Base-by-base conservation (phyloP, 2,329 filamentous ascomycete species). In the Coniochaeta ligniaria region DNA sequence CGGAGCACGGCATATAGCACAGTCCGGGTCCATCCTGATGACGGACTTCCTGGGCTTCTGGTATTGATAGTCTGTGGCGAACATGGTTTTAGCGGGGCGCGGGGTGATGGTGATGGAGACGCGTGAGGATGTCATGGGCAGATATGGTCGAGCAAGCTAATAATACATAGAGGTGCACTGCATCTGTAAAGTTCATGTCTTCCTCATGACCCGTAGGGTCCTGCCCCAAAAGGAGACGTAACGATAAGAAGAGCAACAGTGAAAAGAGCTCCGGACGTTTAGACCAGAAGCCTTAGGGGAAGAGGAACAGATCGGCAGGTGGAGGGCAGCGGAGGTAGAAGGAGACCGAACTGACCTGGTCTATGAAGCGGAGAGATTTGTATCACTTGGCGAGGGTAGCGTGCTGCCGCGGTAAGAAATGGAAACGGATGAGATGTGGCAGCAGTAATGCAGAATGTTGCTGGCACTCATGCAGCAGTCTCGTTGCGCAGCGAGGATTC, bases 11-110 rank as follows among this genome's bases (percentile, higher is more conserved):
- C 86, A 89, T 69, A 89, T 85, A 59, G 86, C 86, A 73, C 86
- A 89, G 74, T 88, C 84, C 50, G 86, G 86, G 68, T 89, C 86
- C 84, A 88, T 88, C 73, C 80, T 86, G 72, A 83, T 79, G 71
- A 81, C 67, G 63, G 76, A 71, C 73, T 81, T 82, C 68, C 76
- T 75, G 67, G 70, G 67, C 66, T 75, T 76, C 22, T 20, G 31
- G 63, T 72, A 67, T 59, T 75, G 74, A 63, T 73, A 69, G 60
- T 78, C 76, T 77, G 76, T 82, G 70, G 72, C 65, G 76, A 78
- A 79, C 80, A 83, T 83, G 63, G 59, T 68, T 60, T 71, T 66
- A 72, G 70, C 67, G 68, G 66, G 68, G 67, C 63, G 61, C 22
- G 24, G 47, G 47, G 47, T 52, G 47, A 52, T 52, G 47, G 55